Percentiles rank a stretch among this genome's conserved stretches.
Evolutionary conservation across 148 eudicot species (phyloP).

Genomic region (Silene uniflora): DNA sequence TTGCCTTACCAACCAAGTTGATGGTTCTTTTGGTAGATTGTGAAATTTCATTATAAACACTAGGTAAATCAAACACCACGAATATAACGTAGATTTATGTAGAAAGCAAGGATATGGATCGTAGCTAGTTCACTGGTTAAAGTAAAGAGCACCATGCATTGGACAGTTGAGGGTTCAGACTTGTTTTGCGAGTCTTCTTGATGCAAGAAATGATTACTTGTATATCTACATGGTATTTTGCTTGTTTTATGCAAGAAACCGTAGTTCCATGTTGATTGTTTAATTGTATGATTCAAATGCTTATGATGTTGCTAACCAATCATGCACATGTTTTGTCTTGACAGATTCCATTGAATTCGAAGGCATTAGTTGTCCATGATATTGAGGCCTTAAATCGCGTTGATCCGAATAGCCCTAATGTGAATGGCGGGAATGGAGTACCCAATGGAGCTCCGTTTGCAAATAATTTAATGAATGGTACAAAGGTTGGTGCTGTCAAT

Average conservation of each 20-base stretch:
- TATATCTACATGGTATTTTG: background rate
- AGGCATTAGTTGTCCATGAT: conserved; percentile 32
- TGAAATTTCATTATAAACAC: background rate
- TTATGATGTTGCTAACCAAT: conserved; percentile 2
- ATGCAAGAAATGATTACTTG: background rate
- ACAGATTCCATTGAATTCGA: conserved; percentile 29
- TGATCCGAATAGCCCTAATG: conserved; percentile 23
- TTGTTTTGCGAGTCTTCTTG: background rate
- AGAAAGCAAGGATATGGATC: too few species aligned
- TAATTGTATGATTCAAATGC: background rate
- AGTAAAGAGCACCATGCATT: background rate
- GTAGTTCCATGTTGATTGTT: background rate
- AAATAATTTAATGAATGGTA: conserved; percentile 19
- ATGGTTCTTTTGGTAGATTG: background rate
- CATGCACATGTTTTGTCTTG: background rate
- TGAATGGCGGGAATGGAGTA: conserved; percentile 19
- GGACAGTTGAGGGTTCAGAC: background rate
- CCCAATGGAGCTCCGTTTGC: conserved; percentile 33
- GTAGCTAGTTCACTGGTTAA: background rate
- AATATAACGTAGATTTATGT: too few species aligned
- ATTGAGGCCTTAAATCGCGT: conserved; percentile 22
- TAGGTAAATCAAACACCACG: background rate
- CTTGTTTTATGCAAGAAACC: background rate
- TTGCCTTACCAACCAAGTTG: background rate
- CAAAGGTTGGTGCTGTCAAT: conserved; percentile 32